Evolutionary conservation across 2,329 filamentous ascomycete genomes (phyloP), one percentile per base, ranked within the genome.

Genomic region (Fusarium continuum): DNA sequence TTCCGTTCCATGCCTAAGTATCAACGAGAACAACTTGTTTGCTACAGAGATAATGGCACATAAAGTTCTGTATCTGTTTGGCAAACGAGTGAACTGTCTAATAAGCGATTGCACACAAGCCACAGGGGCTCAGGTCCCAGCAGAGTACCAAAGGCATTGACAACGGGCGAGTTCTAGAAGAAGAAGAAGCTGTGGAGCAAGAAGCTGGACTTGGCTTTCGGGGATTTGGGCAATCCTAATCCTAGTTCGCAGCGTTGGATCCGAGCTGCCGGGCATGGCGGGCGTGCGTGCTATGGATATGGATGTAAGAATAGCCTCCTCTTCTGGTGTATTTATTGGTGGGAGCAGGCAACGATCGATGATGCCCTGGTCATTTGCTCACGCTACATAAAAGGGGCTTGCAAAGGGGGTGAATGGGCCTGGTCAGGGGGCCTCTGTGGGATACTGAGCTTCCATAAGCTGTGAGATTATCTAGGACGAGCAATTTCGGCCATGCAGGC

Each of bases 401-500:
- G 32, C 31, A 61, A 60, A 62, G 51, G 56, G 48, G 52, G 29
- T 41, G 35, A 61, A 34, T 29, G 20, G 48, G 43, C 55, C 59
- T 38, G 51, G 64, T 50, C 45, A 45, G 47, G 50, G 47, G 41
- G 25, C 26, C 16, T 31, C 22, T 38, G 39, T 53, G 20, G 54
- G 28, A 44, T 40, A 17, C 32, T 56, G 55, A 62, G 55, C 58
- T 65, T 62, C 52, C 54, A 57, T 32, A 46, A 41, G 48, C 32
- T 58, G 49, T 53, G 55, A 68, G 55, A 68, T 69, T 67, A 56
- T 69, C 47, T 50, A 60, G 63, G 55, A 45, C 44, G 35, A 56
- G 65, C 55, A 70, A 70, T 70, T 52, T 70, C 65, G 63, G 65
- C 29, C 34, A 16, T 63, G 48, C 51, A 65, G 52, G 62, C 67